Evolutionary conservation across 306 rosid species (phyloP).

Genomic region (Cercis canadensis): DNA sequence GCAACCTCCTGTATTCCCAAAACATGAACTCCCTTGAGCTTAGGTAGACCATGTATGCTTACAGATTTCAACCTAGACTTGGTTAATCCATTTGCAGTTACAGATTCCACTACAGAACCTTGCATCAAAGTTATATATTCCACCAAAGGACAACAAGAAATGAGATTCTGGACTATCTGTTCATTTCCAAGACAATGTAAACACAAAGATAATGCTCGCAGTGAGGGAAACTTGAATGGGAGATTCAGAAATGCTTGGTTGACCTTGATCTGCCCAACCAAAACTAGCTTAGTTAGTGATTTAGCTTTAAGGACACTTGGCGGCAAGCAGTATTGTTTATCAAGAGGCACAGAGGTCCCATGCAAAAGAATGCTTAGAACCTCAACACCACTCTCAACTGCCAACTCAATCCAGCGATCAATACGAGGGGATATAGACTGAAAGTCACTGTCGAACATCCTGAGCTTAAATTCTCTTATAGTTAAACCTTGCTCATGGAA

Average conservation of each 20-base stretch:
- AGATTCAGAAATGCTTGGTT: not conserved
- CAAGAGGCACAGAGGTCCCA: not conserved
- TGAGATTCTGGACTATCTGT: too few species aligned
- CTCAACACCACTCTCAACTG: not conserved
- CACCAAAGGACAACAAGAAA: too few species aligned
- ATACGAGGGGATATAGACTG: not conserved
- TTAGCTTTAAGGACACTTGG: not conserved
- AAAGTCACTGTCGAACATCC: not conserved
- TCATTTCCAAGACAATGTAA: not conserved
- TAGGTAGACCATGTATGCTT: too few species aligned
- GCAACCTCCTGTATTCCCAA: too few species aligned
- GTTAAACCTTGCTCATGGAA: not conserved
- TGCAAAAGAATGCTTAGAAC: slow-evolving; percentile 23
- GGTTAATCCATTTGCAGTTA: too few species aligned
- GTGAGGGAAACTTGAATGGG: too few species aligned
- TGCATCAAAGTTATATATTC: too few species aligned
- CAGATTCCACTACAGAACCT: too few species aligned
- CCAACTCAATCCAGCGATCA: slow-evolving; percentile 19
- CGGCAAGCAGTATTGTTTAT: slow-evolving; percentile 1
- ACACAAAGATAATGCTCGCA: slow-evolving; percentile 1
- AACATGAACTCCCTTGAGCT: too few species aligned
- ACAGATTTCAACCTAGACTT: too few species aligned
- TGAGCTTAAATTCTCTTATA: not conserved
- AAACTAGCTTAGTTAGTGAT: slow-evolving; percentile 3
- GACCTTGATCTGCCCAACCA: not conserved